A percentile compares a stretch with the other conserved stretches of the same genome.
Conservation (phyloP, 768 basidiomycete species). For the Leccinum obscurum region DNA sequence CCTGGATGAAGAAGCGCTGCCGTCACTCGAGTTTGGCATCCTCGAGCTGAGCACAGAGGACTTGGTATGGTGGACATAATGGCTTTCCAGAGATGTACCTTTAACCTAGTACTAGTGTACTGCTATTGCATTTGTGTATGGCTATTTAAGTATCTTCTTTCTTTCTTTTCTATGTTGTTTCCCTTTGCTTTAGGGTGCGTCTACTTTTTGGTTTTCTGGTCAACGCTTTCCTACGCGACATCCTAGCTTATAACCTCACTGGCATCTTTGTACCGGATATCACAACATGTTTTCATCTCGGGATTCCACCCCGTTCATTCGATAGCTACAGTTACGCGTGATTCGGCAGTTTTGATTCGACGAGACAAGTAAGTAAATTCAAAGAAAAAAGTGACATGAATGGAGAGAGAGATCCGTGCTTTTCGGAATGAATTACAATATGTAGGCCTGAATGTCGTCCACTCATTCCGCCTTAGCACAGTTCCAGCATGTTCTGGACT, state of each 20-base stretch:
- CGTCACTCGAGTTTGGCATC: conserved; percentile 23
- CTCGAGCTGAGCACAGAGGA: conserved; percentile 7
- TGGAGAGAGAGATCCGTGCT: not conserved
- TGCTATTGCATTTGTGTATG: not conserved
- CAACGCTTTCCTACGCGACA: not conserved
- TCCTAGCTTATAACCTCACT: not conserved
- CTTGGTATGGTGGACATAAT: not conserved
- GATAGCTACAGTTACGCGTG: too few relatives aligned
- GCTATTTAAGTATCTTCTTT: not conserved
- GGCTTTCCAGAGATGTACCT: not conserved
- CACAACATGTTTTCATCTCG: not conserved
- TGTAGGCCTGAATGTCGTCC: not conserved
- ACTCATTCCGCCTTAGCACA: not conserved
- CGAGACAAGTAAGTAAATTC: not conserved
- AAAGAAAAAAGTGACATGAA: not conserved
- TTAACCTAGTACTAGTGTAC: conserved; percentile 1
- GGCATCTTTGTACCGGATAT: not conserved
- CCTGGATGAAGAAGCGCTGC: not conserved
- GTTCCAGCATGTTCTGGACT: conserved; percentile 9
- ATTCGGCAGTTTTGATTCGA: not conserved
- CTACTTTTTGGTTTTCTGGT: not conserved
- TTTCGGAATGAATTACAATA: not conserved
- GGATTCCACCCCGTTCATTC: too few relatives aligned
- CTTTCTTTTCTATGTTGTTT: not conserved
- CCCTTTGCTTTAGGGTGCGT: not conserved